Percentiles rank a stretch among this genome's conserved stretches.
Conservation (phyloP, 371 early-diverging fungal species). For the Blyttiomyces sp. region DNA sequence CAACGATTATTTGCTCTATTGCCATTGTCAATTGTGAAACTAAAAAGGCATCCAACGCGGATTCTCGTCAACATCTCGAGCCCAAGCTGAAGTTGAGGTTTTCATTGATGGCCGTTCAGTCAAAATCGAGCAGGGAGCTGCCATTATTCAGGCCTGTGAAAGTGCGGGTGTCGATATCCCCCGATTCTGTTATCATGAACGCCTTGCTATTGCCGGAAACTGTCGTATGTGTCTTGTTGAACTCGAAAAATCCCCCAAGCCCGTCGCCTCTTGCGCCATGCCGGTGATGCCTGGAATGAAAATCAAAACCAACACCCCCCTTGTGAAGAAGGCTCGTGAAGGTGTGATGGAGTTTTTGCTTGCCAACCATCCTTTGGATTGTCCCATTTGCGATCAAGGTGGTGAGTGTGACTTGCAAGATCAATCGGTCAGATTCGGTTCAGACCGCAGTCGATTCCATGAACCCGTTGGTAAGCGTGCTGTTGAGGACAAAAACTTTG, state of each 20-base stretch:
- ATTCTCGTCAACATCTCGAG: neutral
- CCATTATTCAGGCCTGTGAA: conserved; percentile 96
- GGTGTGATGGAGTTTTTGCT: conserved; percentile 97
- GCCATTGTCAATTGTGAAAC: too few relatives aligned
- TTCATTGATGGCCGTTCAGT: conserved; percentile 91
- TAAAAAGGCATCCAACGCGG: too few relatives aligned
- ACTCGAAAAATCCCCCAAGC: conserved; percentile 92
- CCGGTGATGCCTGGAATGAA: conserved; percentile 97
- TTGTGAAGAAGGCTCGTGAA: conserved; percentile 96
- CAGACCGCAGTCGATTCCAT: conserved; percentile 86
- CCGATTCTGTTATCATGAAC: conserved; percentile 97
- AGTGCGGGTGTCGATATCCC: conserved; percentile 75
- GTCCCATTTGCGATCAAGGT: conserved; percentile 98
- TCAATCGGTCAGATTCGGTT: conserved; percentile 93
- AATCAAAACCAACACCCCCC: conserved; percentile 87
- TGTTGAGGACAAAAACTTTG: conserved; percentile 95
- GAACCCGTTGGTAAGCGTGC: conserved; percentile 89
- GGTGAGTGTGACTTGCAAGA: conserved; percentile 99
- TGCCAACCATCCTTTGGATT: conserved; percentile 97
- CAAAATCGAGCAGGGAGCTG: conserved; percentile 87
- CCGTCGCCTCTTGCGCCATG: conserved; percentile 95
- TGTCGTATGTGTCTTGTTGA: conserved; percentile 99
- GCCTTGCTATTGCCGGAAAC: conserved; percentile 95
- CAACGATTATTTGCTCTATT: too few relatives aligned
- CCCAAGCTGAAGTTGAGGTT: conserved; percentile 37